Evolutionary conservation across 768 basidiomycete genomes (phyloP).

Genomic region (Terana coerulea): DNA sequence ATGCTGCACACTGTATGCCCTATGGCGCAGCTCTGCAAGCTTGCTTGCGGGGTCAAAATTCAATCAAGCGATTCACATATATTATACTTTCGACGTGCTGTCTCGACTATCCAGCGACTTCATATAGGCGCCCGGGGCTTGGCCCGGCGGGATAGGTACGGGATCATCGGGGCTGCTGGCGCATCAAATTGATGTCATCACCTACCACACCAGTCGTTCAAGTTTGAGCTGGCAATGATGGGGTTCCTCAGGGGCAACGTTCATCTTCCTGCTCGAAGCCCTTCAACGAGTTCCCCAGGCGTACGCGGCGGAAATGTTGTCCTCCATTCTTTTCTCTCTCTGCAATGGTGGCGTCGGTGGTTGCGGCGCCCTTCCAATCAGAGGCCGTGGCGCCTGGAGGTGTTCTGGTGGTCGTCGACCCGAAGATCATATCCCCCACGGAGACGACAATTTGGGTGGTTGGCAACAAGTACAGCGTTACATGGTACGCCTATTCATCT

Average conservation of each 20-base stretch:
- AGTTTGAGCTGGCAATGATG: not conserved
- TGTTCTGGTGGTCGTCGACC: conserved; percentile 25
- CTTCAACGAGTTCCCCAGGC: not conserved
- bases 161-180: too few relatives aligned
- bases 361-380: conserved; percentile 13
- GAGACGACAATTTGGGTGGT: conserved; percentile 32
- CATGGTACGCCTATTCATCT: conserved; percentile 34
- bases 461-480: conserved; percentile 35
- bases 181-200: conserved; percentile 8
- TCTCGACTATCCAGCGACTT: too few relatives aligned
- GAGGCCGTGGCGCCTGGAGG: conserved; percentile 4
- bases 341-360: conserved; percentile 9
- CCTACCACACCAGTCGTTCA: not conserved
- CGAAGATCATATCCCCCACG: conserved; percentile 40
- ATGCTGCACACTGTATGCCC: not conserved
- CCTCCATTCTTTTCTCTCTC: not conserved
- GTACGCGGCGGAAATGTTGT: conserved; percentile 4
- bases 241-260: not conserved
- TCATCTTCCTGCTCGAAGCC: not conserved
- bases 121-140: too few relatives aligned
- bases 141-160: too few relatives aligned
- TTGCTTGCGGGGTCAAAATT: too few relatives aligned
- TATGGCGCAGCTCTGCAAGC: conserved; percentile 3
- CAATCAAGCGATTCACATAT: too few relatives aligned
- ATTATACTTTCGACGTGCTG: too few relatives aligned